Percentiles rank a stretch among this genome's conserved stretches.
These are phyloP conservation scores for Aplosporella prunicola DNA, from an alignment of 2,329 filamentous ascomycete species.

Conservation along the genomic window DNA sequence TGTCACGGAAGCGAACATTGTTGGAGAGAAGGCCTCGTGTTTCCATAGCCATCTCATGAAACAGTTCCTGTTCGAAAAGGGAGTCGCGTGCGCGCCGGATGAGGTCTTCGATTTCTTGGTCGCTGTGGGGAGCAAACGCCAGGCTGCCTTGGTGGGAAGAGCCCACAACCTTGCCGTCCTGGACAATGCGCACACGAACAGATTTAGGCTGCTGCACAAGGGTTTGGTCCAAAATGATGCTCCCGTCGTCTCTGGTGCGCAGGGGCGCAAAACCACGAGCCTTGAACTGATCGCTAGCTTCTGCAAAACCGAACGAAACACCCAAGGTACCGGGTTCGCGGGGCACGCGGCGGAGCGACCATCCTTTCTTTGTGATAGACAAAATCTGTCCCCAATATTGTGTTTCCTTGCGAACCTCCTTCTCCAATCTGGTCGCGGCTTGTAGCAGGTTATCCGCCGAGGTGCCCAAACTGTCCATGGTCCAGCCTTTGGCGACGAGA, in stretches of 20 bases:
- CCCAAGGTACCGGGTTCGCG: conserved; percentile 64
- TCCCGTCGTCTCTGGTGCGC: conserved; percentile 63
- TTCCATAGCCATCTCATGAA: conserved; percentile 80
- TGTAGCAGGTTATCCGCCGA: conserved; percentile 65
- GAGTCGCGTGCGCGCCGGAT: conserved; percentile 71
- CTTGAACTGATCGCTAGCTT: conserved; percentile 53
- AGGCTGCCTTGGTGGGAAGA: conserved; percentile 30
- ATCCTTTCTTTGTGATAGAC: conserved; percentile 71
- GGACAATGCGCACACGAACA: conserved; percentile 58
- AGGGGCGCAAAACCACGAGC: conserved; percentile 73
- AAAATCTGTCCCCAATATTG: conserved; percentile 85
- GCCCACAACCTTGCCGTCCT: conserved; percentile 50
- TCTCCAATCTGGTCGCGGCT: conserved; percentile 62
- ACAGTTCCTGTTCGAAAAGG: conserved; percentile 76
- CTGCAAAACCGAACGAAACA: conserved; percentile 82
- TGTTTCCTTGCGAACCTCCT: conserved; percentile 69
- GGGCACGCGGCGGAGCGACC: conserved; percentile 73
- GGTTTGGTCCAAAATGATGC: conserved; percentile 62
- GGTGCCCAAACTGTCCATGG: conserved; percentile 64
- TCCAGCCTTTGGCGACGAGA: conserved; percentile 57
- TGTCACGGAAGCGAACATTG: conserved; percentile 54
- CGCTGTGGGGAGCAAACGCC: conserved; percentile 9
- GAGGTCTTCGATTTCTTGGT: conserved; percentile 47
- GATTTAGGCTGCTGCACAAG: conserved; percentile 46
- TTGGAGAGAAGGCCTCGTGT: conserved; percentile 62